These are phyloP conservation scores for Globisporangium parvum DNA, from an alignment of 352 stramenopile genomes.

Conservation along the genomic window DNA sequence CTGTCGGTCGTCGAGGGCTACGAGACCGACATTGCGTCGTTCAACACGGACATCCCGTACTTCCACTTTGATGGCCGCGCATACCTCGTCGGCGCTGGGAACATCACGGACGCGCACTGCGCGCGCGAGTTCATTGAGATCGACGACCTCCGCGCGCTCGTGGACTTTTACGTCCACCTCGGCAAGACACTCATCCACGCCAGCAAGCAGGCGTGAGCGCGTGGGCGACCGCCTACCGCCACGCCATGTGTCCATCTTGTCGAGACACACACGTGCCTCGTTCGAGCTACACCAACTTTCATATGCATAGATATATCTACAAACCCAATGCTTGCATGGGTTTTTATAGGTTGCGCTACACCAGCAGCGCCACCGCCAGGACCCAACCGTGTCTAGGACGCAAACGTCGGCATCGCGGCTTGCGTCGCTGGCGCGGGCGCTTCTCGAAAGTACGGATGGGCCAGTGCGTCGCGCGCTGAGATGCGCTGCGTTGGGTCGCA, in stretches of 20 bases:
- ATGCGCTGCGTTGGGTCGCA: constrained; percentile 72
- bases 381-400: constrained; percentile 14
- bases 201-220: constrained; percentile 18
- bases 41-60: constrained; percentile 89
- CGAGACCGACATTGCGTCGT: constrained; percentile 77
- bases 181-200: constrained; percentile 61
- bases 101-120: constrained; percentile 72
- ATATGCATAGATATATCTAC: no score
- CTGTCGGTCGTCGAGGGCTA: constrained; percentile 82
- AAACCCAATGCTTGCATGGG: no score
- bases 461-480: constrained; percentile 68
- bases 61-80: constrained; percentile 76
- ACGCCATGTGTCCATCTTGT: neutral
- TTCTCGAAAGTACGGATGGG: constrained; percentile 80
- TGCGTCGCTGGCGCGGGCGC: constrained; percentile 52
- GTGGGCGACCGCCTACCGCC: no score
- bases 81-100: constrained; percentile 72
- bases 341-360: no score
- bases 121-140: constrained; percentile 70
- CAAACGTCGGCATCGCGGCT: constrained; percentile 80
- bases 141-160: constrained; percentile 46
- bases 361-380: no score
- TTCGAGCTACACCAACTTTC: neutral
- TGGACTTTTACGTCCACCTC: constrained; percentile 67
- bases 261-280: neutral